These are phyloP conservation scores for Geotrichum histeridarum DNA, from an alignment of 1,139 yeast genomes.

Conservation along the genomic window DNA sequence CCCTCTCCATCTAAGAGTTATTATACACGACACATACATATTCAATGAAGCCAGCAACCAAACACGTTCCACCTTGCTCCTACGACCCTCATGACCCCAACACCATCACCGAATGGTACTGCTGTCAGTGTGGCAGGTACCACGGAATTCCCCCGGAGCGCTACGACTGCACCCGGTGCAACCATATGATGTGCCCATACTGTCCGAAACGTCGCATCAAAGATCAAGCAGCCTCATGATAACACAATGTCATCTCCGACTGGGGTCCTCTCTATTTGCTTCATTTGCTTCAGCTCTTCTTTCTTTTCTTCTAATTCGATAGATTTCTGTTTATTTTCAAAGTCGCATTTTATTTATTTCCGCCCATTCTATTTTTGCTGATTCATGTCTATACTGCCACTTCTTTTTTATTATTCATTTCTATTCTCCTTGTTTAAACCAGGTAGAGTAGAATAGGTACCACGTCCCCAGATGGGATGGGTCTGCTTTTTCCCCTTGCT, in stretches of 20 bases:
- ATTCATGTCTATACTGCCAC: too few species aligned
- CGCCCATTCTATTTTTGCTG: not conserved
- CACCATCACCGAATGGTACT: slow-evolving; percentile 39
- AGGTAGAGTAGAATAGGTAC: too few species aligned
- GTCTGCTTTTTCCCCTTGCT: too few species aligned
- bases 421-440: too few species aligned
- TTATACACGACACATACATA: not conserved
- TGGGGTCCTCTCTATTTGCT: not conserved
- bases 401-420: too few species aligned
- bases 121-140: slow-evolving; percentile 38
- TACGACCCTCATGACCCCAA: slow-evolving; percentile 32
- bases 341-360: not conserved
- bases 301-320: not conserved
- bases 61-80: not conserved
- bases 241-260: too few species aligned
- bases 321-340: not conserved
- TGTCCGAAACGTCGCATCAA: slow-evolving; percentile 16
- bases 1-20: not conserved
- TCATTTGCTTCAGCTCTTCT: not conserved
- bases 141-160: slow-evolving; percentile 36
- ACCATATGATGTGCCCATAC: slow-evolving; percentile 39
- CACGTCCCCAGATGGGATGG: too few species aligned
- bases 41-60: not conserved
- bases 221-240: not conserved
- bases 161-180: slow-evolving; percentile 36